These are phyloP conservation scores for Candida pseudofarinosa DNA, from an alignment of 805 yeast species.

Conservation along the genomic window DNA sequence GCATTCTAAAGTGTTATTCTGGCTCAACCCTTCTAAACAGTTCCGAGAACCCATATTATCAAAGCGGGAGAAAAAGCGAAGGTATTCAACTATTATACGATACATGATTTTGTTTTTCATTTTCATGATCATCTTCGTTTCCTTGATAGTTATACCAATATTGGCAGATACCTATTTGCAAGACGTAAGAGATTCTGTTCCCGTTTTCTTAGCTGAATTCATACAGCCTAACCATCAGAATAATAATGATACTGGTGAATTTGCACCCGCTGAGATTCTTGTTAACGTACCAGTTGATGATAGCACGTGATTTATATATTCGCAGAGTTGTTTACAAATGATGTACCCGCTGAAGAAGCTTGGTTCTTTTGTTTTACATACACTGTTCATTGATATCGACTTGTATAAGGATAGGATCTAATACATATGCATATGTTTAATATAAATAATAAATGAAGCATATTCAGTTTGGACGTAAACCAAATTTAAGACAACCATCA, in stretches of 20 bases:
- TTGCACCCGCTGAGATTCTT: constrained; percentile 41
- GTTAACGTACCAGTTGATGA: not conserved
- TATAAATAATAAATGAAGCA: constrained; percentile 5
- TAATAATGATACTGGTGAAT: constrained; percentile 62
- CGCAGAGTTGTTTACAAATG: not conserved
- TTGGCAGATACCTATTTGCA: constrained; percentile 22
- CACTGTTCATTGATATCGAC: not conserved
- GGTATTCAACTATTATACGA: constrained; percentile 27
- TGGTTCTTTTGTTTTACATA: not conserved
- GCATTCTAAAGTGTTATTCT: constrained; percentile 48
- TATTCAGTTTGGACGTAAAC: constrained; percentile 4
- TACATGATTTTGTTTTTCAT: constrained; percentile 46
- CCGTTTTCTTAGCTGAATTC: constrained; percentile 19
- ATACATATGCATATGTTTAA: not conserved
- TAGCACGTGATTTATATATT: not conserved
- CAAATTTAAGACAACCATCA: constrained; percentile 8
- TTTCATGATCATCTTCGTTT: constrained; percentile 35
- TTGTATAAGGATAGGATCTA: not conserved
- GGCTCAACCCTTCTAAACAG: constrained; percentile 40
- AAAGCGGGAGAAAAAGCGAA: constrained; percentile 31
- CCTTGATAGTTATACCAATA: constrained; percentile 46
- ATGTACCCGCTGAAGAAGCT: not conserved
- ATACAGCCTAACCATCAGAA: constrained; percentile 59
- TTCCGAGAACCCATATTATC: constrained; percentile 37
- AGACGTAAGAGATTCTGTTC: constrained; percentile 10